Evolutionary conservation across 2,329 filamentous ascomycete genomes (phyloP).

Genomic region (Laburnicola sp.): DNA sequence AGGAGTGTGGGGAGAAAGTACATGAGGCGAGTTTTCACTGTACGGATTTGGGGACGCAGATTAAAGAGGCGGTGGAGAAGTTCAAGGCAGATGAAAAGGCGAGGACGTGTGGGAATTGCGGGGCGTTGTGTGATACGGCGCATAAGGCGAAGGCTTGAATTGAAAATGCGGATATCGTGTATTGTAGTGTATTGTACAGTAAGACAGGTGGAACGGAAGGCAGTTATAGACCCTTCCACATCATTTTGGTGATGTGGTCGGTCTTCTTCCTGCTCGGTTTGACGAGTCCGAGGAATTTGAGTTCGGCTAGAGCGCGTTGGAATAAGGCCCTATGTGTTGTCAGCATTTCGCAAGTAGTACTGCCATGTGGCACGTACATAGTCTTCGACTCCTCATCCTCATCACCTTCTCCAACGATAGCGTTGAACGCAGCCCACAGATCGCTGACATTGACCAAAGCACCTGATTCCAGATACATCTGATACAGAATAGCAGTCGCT

Average conservation of each 20-base stretch:
- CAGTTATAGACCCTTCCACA: slow-evolving; percentile 71
- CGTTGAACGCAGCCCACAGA: slow-evolving; percentile 75
- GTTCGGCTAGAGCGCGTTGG: slow-evolving; percentile 81
- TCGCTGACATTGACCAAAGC: slow-evolving; percentile 77
- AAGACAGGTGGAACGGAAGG: background rate
- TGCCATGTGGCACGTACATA: slow-evolving; percentile 39
- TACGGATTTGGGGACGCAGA: slow-evolving; percentile 88
- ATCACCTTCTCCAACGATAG: slow-evolving; percentile 59
- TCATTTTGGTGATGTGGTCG: slow-evolving; percentile 85
- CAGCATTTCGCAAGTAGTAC: slow-evolving; percentile 7
- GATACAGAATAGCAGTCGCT: slow-evolving; percentile 73
- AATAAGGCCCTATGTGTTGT: slow-evolving; percentile 64
- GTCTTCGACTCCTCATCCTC: slow-evolving; percentile 54
- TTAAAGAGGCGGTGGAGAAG: slow-evolving; percentile 83
- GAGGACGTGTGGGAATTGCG: slow-evolving; percentile 78
- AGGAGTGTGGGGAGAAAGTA: slow-evolving; percentile 69
- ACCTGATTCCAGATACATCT: slow-evolving; percentile 77
- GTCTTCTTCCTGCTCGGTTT: slow-evolving; percentile 89
- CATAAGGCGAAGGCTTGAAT: slow-evolving; percentile 50
- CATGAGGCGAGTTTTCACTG: slow-evolving; percentile 88
- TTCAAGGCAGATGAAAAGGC: slow-evolving; percentile 72
- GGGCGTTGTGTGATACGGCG: slow-evolving; percentile 71
- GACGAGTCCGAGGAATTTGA: slow-evolving; percentile 83
- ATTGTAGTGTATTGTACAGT: slow-evolving; percentile 15
- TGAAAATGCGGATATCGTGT: background rate